Conservation (phyloP, 1,284 basidiomycete genomes). For the Cutaneotrichosporon mucoides region DNA sequence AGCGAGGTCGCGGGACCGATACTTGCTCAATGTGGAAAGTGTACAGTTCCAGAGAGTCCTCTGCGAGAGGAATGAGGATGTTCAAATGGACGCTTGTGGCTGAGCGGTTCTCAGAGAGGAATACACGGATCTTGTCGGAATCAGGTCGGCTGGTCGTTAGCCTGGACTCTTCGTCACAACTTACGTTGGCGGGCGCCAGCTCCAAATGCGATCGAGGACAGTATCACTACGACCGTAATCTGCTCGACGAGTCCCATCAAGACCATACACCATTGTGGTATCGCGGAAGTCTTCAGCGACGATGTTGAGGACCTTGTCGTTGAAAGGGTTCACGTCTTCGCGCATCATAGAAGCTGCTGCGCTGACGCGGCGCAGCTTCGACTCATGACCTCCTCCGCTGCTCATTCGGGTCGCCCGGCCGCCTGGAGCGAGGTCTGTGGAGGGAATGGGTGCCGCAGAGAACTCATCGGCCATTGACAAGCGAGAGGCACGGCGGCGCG, state of each 20-base stretch:
- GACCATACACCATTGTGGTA: slow-evolving; percentile 47
- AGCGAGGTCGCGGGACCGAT: slow-evolving; percentile 47
- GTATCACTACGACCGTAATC: slow-evolving; percentile 37
- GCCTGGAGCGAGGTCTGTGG: too few species aligned
- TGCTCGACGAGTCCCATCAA: slow-evolving; percentile 13
- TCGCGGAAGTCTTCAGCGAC: slow-evolving; percentile 44
- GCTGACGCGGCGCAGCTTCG: slow-evolving; percentile 1
- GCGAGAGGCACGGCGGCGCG: slow-evolving; percentile 29
- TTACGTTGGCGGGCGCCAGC: slow-evolving; percentile 35
- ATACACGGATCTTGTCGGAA: slow-evolving; percentile 47
- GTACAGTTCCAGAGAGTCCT: slow-evolving; percentile 53
- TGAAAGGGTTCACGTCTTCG: slow-evolving; percentile 3
- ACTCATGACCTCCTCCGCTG: background rate
- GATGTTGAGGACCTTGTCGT: slow-evolving; percentile 51
- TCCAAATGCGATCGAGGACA: slow-evolving; percentile 36
- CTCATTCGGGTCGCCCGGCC: background rate
- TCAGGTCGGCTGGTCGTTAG: slow-evolving; percentile 38
- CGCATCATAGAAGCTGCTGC: slow-evolving; percentile 6
- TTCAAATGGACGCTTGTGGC: slow-evolving; percentile 29
- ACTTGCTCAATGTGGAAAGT: slow-evolving; percentile 53
- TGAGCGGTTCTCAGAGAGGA: slow-evolving; percentile 36
- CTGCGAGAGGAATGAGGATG: slow-evolving; percentile 52
- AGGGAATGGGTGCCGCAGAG: too few species aligned
- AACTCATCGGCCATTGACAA: slow-evolving; percentile 22
- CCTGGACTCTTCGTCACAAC: slow-evolving; percentile 4